These are phyloP conservation scores for Pythium chondricola DNA, from an alignment of 352 stramenopile species.

Conservation along the genomic window DNA sequence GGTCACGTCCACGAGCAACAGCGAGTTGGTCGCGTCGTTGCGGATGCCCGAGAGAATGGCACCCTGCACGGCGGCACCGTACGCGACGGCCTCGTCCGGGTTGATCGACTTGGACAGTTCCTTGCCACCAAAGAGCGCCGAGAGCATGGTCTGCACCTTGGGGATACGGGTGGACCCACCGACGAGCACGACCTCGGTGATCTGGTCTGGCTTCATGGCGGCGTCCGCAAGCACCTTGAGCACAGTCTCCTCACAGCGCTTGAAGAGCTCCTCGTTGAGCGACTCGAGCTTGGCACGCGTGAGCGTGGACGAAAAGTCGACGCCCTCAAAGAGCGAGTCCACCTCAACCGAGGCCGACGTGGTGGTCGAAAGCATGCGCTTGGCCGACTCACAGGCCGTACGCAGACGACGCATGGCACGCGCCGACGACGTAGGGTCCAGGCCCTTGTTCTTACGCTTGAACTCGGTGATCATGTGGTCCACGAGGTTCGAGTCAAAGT, in stretches of 20 bases:
- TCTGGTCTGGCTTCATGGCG: constrained; percentile 33
- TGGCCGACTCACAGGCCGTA: constrained; percentile 97
- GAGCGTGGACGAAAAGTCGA: constrained; percentile 90
- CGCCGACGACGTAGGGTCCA: constrained; percentile 88
- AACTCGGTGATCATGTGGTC: constrained; percentile 94
- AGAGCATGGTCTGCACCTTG: constrained; percentile 31
- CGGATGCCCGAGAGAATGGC: constrained; percentile 31
- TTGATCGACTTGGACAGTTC: constrained; percentile 40
- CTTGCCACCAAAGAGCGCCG: constrained; percentile 30
- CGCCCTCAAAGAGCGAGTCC: constrained; percentile 89
- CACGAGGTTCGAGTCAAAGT: constrained; percentile 96
- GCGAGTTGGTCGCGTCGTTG: constrained; percentile 52
- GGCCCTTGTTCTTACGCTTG: constrained; percentile 87
- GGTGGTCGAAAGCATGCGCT: constrained; percentile 88
- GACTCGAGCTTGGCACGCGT: constrained; percentile 89
- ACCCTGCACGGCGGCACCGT: constrained; percentile 44
- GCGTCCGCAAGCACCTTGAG: constrained; percentile 34
- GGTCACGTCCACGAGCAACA: constrained; percentile 78
- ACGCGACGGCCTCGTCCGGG: constrained; percentile 59
- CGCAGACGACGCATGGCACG: constrained; percentile 93
- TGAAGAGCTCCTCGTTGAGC: constrained; percentile 56
- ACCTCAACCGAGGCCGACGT: constrained; percentile 89
- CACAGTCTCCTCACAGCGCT: constrained; percentile 62
- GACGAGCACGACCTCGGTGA: constrained; percentile 33
- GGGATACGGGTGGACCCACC: constrained; percentile 39